Evolutionary conservation across 805 yeast genomes (phyloP).

Genomic region (Saccharomycopsis babjevae): DNA sequence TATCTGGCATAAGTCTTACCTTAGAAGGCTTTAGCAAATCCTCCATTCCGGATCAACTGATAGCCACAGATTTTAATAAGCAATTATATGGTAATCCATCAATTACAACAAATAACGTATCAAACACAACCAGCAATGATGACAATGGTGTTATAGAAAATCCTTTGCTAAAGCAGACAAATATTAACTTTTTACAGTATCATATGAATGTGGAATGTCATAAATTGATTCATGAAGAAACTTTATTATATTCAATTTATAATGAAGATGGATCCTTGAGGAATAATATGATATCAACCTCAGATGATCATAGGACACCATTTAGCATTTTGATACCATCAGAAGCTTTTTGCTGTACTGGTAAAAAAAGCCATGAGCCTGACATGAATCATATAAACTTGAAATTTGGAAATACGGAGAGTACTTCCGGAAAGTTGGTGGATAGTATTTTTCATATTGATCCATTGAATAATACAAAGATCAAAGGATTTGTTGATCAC

Average conservation of each 20-base stretch:
- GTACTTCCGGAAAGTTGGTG: neutral
- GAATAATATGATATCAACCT: neutral
- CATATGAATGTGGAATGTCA: conserved; percentile 13
- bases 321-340: conserved; percentile 9
- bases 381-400: neutral
- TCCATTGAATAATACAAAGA: conserved; percentile 1
- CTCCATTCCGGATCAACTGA: neutral
- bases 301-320: neutral
- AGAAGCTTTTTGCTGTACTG: conserved; percentile 8
- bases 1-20: neutral
- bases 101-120: neutral
- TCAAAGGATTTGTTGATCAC: neutral
- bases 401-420: neutral
- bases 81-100: conserved; percentile 1
- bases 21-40: conserved; percentile 9
- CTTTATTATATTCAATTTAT: neutral
- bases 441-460: conserved; percentile 3
- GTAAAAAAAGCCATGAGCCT: neutral
- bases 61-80: neutral
- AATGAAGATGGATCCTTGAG: neutral
- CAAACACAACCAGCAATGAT: neutral
- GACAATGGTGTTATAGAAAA: neutral
- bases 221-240: neutral
- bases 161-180: conserved; percentile 2
- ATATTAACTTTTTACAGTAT: conserved; percentile 1